phyloP scores from a whole-genome alignment of 768 basidiomycete species.

The Gymnopilus dilepis region DNA sequence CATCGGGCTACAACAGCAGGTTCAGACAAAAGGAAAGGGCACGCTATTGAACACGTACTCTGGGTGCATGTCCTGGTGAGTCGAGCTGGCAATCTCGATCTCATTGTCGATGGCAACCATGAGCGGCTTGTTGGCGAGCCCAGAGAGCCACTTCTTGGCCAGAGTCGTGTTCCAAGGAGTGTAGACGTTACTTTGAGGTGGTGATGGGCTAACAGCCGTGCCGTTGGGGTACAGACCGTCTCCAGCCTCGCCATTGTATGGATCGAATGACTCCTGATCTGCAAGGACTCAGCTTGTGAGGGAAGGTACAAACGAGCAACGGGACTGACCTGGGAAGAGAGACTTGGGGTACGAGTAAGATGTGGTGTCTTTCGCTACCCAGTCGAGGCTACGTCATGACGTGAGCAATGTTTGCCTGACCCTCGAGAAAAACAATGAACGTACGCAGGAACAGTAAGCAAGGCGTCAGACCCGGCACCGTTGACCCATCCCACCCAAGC shows the following conservation, averaged over 20 bases:
- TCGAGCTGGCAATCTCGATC: slow-evolving; percentile 57
- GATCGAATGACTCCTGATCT: slow-evolving; percentile 52
- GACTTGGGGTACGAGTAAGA: slow-evolving; percentile 57
- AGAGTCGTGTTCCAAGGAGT: slow-evolving; percentile 53
- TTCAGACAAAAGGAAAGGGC: slow-evolving; percentile 2
- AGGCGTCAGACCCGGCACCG: slow-evolving; percentile 46
- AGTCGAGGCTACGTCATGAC: slow-evolving; percentile 47
- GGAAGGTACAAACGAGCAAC: neutral
- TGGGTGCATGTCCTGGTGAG: slow-evolving; percentile 65
- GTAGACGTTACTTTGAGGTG: slow-evolving; percentile 44
- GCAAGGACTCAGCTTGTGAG: neutral
- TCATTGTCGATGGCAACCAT: slow-evolving; percentile 60
- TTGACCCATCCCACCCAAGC: slow-evolving; percentile 55
- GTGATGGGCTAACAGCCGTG: slow-evolving; percentile 43
- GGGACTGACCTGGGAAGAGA: slow-evolving; percentile 46
- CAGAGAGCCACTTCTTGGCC: slow-evolving; percentile 49
- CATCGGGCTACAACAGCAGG: slow-evolving; percentile 38
- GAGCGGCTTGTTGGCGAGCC: slow-evolving; percentile 51
- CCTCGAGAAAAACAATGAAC: slow-evolving; percentile 21
- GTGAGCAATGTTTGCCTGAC: neutral
- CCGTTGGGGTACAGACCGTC: slow-evolving; percentile 55
- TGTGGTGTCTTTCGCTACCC: slow-evolving; percentile 57
- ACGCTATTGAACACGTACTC: slow-evolving; percentile 30
- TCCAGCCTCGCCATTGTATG: slow-evolving; percentile 55
- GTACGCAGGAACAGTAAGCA: slow-evolving; percentile 58